Base-by-base conservation (phyloP, 2,329 filamentous ascomycete genomes). In the Penicillium brasilianum region DNA sequence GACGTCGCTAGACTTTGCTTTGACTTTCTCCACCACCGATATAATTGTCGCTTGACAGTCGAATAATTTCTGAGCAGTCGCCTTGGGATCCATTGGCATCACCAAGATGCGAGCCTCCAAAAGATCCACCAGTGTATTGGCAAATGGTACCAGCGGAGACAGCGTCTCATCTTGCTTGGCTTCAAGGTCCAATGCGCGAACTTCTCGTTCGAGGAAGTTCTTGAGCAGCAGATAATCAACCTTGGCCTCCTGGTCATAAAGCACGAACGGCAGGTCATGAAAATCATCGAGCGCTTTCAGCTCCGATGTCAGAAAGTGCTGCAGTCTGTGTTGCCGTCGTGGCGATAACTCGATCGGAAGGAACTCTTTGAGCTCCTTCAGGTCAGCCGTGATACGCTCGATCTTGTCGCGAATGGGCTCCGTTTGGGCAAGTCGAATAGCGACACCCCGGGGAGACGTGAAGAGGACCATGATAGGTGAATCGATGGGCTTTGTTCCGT, bases 331-430 rank as follows among this genome's bases (percentile, higher is more conserved):
- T 51, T 76, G 73, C 0, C 83, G 77, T 1, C 69, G 71, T 0
- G 74, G 66, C 0, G 84, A 85, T 41, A 81, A 77, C 0, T 72
- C 71, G 61, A 86, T 78, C 54, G 79, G 81, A 72, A 85, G 84
- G 66, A 83, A 85, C 1, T 69, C 71, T 9, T 78, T 69, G 2
- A 87, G 72, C n/a, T 84, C 80, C 8, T 72, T 62, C 2, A 84
- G 61, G 58, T 87, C 84, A 36, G 75, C 73, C 2, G 68, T 70
- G 4, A 85, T 74, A 9, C 81, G 78, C 10, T 76, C 69, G 14
- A 85, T 78, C 22, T 79, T 77, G 43, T 82, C 78, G 36, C 72
- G 64, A 67, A 82, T 76, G 2, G 70, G 72, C 57, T 79, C 76
- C 1, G 7, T 20, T 11, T 58, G 59, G 7, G 52, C 44, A 22